Evolutionary conservation across 805 yeast species (phyloP), one percentile per base, ranked within the genome.

Genomic region (Candida boleticola): DNA sequence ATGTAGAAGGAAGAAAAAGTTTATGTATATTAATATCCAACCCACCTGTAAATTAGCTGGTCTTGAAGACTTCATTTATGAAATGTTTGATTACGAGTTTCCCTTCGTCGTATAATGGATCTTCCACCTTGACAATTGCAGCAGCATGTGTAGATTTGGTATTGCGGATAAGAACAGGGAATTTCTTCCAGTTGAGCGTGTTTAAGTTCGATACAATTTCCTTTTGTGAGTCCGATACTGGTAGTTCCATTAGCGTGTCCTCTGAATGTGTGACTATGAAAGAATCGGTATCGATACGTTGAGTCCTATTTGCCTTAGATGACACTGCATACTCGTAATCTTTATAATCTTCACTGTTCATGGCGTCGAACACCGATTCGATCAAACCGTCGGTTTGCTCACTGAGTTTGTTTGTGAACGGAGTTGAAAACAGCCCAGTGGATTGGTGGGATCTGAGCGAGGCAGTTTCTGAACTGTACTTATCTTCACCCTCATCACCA

Each of bases 61-160:
- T 31, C 13, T 31, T 35, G 45, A 68, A 61, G 3, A 57, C 59
- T 41, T 64, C 58, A 2, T 73, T 64, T 7, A 82, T 62, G 73
- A 85, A 83, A 58, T 87, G 95, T 31, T 61, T 63, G 21, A 87
- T 74, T 3, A 84, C 87, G 2, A 68, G 56, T 52, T 79, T 76
- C 0, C 96, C 96, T 59, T 88, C 95, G 26, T 62, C 77, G 16
- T 21, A 38, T 17, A 13, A 16, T 9, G 73, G 71, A 9, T 72
- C 70, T 23, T 74, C 76, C 19, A 65, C 64, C 38, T 95, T 73
- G 33, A 82, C 86, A 44, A 88, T 85, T 1, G 88, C 82, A 1
- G 93, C 95, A 1, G 95, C 88, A 55, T 88, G 96, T 1, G 95
- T 77, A 34, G 81, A 76, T 37, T 72, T 72, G 4, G 92, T 82